These are phyloP conservation scores for Spathaspora hagerdaliae DNA, from an alignment of 805 yeast species.

Conservation along the genomic window DNA sequence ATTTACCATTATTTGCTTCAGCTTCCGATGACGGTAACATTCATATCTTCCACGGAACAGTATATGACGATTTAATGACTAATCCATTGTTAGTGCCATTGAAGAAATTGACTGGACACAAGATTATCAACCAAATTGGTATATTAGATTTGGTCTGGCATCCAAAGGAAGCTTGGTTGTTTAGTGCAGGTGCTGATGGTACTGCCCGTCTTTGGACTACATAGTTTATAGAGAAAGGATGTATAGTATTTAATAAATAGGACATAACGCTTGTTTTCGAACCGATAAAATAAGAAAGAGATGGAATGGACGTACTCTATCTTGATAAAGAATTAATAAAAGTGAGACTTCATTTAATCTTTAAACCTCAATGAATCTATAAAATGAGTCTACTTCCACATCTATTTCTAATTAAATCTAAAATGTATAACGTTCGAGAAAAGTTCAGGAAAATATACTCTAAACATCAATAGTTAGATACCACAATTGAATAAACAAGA, in stretches of 20 bases:
- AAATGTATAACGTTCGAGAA: too few species aligned
- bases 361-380: too few species aligned
- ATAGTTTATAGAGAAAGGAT: constrained; percentile 11
- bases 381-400: too few species aligned
- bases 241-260: background rate
- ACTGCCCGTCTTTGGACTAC: constrained; percentile 97
- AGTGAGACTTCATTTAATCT: too few species aligned
- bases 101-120: constrained; percentile 90
- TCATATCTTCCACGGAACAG: constrained; percentile 95
- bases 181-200: constrained; percentile 96
- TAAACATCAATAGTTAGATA: too few species aligned
- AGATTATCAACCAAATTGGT: constrained; percentile 74
- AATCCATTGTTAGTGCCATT: constrained; percentile 94
- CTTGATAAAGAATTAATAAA: too few species aligned
- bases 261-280: background rate
- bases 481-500: too few species aligned
- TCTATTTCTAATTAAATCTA: too few species aligned
- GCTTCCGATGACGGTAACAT: constrained; percentile 93
- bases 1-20: constrained; percentile 85
- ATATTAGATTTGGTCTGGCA: constrained; percentile 90
- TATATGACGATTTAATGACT: constrained; percentile 91
- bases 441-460: too few species aligned
- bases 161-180: constrained; percentile 97
- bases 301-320: too few species aligned
- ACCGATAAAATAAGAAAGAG: too few species aligned